phyloP scores from a whole-genome alignment of 177 flowering plant species.

The Vitis hybrid region DNA sequence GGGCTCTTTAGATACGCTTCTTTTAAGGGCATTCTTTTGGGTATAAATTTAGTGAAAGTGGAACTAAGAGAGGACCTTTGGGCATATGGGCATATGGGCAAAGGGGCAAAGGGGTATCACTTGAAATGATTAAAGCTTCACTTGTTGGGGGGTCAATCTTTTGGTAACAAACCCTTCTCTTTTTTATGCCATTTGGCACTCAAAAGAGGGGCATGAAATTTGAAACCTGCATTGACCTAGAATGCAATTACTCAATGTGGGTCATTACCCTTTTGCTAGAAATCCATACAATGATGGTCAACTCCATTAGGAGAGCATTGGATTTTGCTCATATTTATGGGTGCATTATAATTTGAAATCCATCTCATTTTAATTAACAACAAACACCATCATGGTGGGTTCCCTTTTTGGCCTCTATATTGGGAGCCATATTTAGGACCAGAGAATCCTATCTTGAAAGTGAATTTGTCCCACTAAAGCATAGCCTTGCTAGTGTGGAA shows the following conservation, averaged over 20 bases:
- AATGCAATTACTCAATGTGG: constrained; percentile 7
- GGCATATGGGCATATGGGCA: no score
- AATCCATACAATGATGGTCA: constrained; percentile 12
- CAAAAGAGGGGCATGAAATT: constrained; percentile 1
- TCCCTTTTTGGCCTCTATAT: constrained; percentile 33
- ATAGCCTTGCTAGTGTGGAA: no score
- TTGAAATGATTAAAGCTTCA: constrained; percentile 3
- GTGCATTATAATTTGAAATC: constrained; percentile 9
- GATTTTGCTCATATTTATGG: constrained; percentile 8
- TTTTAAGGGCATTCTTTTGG: no score
- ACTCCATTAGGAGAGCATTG: constrained; percentile 9
- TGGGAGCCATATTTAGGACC: constrained; percentile 8
- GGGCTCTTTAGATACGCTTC: background rate
- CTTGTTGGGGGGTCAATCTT: constrained; percentile 1
- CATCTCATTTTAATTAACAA: constrained; percentile 2
- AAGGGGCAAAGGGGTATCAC: background rate
- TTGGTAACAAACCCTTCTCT: background rate
- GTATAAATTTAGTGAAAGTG: no score
- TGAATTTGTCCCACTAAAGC: constrained; percentile 4
- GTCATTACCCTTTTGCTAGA: constrained; percentile 2
- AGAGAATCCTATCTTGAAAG: constrained; percentile 17
- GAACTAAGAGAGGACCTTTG: no score
- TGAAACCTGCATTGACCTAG: constrained; percentile 19
- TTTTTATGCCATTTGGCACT: background rate
- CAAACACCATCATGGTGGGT: constrained; percentile 24